Evolutionary conservation across 805 yeast genomes (phyloP), one percentile per base, ranked within the genome.

Genomic region (Saccharomycopsis schoenii): DNA sequence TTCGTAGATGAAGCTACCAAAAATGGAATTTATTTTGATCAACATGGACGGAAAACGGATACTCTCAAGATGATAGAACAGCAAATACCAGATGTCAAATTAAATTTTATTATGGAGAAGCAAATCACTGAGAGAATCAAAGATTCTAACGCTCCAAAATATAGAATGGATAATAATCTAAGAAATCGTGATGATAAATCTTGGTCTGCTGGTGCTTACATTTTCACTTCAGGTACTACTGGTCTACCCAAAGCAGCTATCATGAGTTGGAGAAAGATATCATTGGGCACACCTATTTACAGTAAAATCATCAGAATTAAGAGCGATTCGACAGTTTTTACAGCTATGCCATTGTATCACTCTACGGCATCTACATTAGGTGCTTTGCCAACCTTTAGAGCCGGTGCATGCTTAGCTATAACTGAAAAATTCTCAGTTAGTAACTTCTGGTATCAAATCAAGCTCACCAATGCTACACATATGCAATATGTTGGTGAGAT

Each of bases 401-500:
- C 74, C 52, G 96, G 96, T 57, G 94, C 87, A 0, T 82, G 91
- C 65, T 82, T 87, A 56, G 88, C 94, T 0, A 71, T 93, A 25
- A 84, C 93, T 34, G 85, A 84, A 65, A 89, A 88, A 71, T 92
- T 93, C 71, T 88, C 96, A 1, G 85, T 93, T 6, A 78, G 86
- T 2, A 82, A 88, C 3, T 90, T 89, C 72, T 92, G 98, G 97
- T 85, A 91, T 17, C 97, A 93, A 72, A 92, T 87, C 2, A 83
- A 79, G 66, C 69, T 88, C 41, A 72, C 85, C 14, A 72, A 77
- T 1, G 88, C 97, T 2, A 88, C 96, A 3, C 89, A 88, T 64
- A 80, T 90, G 60, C 97, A 92, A 73, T 92, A 92, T 68, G 98
- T 92, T 17, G 98, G 98, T 17, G 98, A 92, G 72, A 91, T 90